Evolutionary conservation across 345 rosid species (phyloP), one percentile per base, ranked within the genome.

Genomic region (Sonneratia alba): DNA sequence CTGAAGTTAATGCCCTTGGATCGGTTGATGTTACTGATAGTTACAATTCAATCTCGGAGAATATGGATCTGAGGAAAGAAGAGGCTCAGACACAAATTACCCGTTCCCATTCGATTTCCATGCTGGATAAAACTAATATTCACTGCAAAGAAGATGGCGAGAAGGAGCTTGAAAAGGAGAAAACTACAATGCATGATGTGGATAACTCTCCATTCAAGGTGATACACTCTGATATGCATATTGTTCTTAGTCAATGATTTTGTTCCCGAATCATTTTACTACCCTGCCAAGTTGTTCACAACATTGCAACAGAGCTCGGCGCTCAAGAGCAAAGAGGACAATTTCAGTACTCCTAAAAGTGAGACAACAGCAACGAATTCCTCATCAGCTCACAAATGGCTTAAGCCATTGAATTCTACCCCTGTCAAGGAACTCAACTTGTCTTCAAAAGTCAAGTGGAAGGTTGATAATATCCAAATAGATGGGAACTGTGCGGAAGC

Each of bases 361-460:
- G 82, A 79, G 76, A 69, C 81, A 36, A 36, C 69, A 22, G 73
- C 80, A 47, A 71, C 24, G 37, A 81, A 78, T 48, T 12, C 43
- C 24, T 69, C 69, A 81, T 72, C 78, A 71, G 84, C 93, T 66
- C 96, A 88, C 45, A 87, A 82, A 71, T 73, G 87, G 69, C 84
- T 74, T 59, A 85, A 72, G 81, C 81, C 91, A 24, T 80, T 83
- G 79, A 84, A 71, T 74, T 83, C 87, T 80, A 88, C 96, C 37
- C 97, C 96, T 70, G 89, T 84, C 1, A 86, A 81, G 78, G 93
- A 90, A 79, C n/a, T 86, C 68, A 84, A 81, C 45, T 83, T 93
- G 64, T 59, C 64, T 36, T 59, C 64, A 70, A 72, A 75, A 64
- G 85, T 87, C 62, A 82, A 88, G 77, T 42, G 73, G 83, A 89